phyloP scores from a whole-genome alignment of 495 filamentous ascomycete genomes.

The Daldinia caldariorum region DNA sequence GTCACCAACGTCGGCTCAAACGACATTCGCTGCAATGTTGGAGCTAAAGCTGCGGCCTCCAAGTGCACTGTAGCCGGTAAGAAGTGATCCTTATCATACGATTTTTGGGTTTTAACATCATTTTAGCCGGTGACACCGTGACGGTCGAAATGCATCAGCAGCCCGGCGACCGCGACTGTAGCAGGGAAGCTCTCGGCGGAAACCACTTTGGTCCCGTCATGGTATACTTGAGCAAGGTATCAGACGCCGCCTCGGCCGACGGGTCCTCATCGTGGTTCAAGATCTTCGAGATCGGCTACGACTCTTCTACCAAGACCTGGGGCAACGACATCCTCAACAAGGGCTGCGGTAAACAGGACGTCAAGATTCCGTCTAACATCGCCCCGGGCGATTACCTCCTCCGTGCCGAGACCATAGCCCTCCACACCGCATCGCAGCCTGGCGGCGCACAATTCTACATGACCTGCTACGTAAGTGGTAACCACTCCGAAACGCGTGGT shows the following conservation, averaged over 20 bases:
- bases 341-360: conserved; percentile 61
- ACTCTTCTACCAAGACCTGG: conserved; percentile 60
- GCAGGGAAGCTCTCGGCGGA: conserved; percentile 60
- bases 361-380: conserved; percentile 60
- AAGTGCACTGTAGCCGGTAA: conserved; percentile 40
- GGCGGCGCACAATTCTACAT: conserved; percentile 62
- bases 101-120: conserved; percentile 3
- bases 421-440: conserved; percentile 55
- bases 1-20: conserved; percentile 53
- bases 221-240: conserved; percentile 65
- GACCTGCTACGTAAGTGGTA: conserved; percentile 56
- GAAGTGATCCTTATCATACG: not conserved
- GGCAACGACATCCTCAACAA: conserved; percentile 62
- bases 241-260: conserved; percentile 61
- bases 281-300: conserved; percentile 54
- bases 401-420: conserved; percentile 63
- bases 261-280: conserved; percentile 64
- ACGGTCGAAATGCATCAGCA: conserved; percentile 67
- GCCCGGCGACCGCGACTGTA: conserved; percentile 56
- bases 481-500: not conserved
- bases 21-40: conserved; percentile 57
- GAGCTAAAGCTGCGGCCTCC: conserved; percentile 32
- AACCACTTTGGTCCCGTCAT: conserved; percentile 61
- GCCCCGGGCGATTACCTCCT: conserved; percentile 64
- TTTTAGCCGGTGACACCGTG: conserved; percentile 57